Base-by-base conservation (phyloP, 208 protist genomes). In the Crithidia bombi region DNA sequence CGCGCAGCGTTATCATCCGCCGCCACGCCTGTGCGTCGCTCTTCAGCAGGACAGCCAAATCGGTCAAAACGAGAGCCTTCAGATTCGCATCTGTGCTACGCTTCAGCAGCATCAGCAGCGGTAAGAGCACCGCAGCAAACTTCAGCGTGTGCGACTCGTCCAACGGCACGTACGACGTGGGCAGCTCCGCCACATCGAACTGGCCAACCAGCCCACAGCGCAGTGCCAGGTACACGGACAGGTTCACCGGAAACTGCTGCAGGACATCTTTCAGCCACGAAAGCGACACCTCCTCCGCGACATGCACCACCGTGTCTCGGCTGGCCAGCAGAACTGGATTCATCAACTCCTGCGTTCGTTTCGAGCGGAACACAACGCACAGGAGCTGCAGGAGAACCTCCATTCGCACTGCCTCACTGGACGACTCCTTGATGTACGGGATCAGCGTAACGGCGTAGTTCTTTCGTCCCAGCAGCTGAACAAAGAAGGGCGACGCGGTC, bases 321-420 rank as follows among this genome's bases (percentile, higher is more conserved):
- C 72, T 67, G 14, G 66, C 65, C 28, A 89, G 39, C 52, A 92
- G 54, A 21, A 77, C 59, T 10, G 91, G 82, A 63, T 90, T 94
- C 78, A 96, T 82, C 26, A 93, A 71, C 73, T 93, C 86, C 66
- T 94, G 88, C 12, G 85, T 90, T 23, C 78, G 73, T 62, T 81
- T 72, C 33, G 91, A 96, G 43, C 85, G 86, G 47, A 68, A 76
- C 19, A 80, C 78, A 30, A 96, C 66, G 21, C 92, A 77, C 46
- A 85, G 75, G 28, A 96, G 73, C 47, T 87, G 81, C 61, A 96
- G 71, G 9, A 94, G 66, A 3, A 78, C 82, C 58, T 96, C 88
- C 35, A 80, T 75, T 33, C 83, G 85, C 49, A 93, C 81, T 21
- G 30, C 54, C 25, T 65, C 44, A 47, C 46, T 65, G 6, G 65